Base-by-base conservation (phyloP, 2,329 filamentous ascomycete species). In the Xylaria sp. region DNA sequence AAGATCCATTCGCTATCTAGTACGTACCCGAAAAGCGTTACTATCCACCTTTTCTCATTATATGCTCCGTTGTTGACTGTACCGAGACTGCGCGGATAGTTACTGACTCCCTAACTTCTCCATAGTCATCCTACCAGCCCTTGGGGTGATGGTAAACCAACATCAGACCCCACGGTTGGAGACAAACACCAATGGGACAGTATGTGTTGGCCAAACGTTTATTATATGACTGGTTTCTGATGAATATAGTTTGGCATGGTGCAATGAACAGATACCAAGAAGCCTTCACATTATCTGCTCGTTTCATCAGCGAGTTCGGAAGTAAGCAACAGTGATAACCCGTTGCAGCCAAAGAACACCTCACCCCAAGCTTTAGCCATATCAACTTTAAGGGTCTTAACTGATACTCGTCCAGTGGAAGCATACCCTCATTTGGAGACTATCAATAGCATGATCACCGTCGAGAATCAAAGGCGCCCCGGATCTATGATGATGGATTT, bases 171-270 rank as follows among this genome's bases (percentile, higher is more conserved):
- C 4, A 93, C 89, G 0, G 86, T 93, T 20, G 92, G 92, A 46
- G 92, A 94, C 77, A 88, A 94, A 79, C 92, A 94, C 79, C 91
- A 94, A 78, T 95, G 92, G 92, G 92, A 94, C 76, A 87, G 77
- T 79, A 75, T 72, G 77, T 74, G 23, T 51, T n/a, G 25, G 2
- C 37, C 23, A 46, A 18, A 10, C 12, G 18, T 32, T 39, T 20
- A 23, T 15, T 48, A 9, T 54, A 15, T 1, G 0, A 13, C n/a
- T 5, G 5, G 12, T 32, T 20, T 34, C 62, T 75, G 34, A 76
- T 48, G n/a, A 20, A 8, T 7, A 1, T 44, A 79, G 82, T 94
- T 23, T 95, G 92, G 92, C 92, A 95, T 76, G 90, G 91, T 46
- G 90, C 85, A 1, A 91, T 93, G 78, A 89, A 92, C 74, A 91